Evolutionary conservation across 768 basidiomycete genomes (phyloP), one percentile per base, ranked within the genome.

Genomic region (Daedalea quercina): DNA sequence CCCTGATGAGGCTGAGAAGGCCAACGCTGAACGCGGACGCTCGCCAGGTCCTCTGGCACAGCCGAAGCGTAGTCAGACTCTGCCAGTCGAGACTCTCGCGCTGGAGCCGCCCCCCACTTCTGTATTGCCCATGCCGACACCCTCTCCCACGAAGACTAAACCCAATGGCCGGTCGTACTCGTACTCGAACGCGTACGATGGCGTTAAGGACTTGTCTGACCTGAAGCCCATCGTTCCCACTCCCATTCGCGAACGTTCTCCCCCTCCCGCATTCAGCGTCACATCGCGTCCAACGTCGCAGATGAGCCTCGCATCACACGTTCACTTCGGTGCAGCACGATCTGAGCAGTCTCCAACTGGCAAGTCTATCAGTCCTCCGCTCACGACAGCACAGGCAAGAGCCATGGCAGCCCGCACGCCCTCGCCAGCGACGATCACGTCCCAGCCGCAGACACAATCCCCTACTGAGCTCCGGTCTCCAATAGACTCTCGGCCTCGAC

Each of bases 221-320:
- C 51, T 62, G 20, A 61, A 50, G 22, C 66, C 62, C 31, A 68
- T 69, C 49, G 61, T 63, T 33, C 70, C 69, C 0, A 67, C 63
- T 0, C 64, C 63, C 2, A 67, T 69, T 17, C 63, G 67, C 17
- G 60, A 65, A 40, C 67, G 69, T 11, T 61, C 62, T 8, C 63
- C 63, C 3, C 63, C 63, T 0, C 63, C 70, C 2, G 56, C 69
- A 12, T 71, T 71, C 51, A 60, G 64, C n/a, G 70, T 71, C 15
- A 69, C 68, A 17, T 69, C 69, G 9, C 61, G 70, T 7, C 69
- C 70, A 2, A 34, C 49, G 3, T 69, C 67, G 3, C 64, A 67
- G 41, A 56, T 62, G 34, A 60, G 60, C 11, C 47, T 62, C 53
- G 52, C 58, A 22, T 52, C 59, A 13, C 47, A 31, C 7, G 15